Evolutionary conservation across 2,329 filamentous ascomycete genomes (phyloP).

Genomic region (Mariannaea elegans): DNA sequence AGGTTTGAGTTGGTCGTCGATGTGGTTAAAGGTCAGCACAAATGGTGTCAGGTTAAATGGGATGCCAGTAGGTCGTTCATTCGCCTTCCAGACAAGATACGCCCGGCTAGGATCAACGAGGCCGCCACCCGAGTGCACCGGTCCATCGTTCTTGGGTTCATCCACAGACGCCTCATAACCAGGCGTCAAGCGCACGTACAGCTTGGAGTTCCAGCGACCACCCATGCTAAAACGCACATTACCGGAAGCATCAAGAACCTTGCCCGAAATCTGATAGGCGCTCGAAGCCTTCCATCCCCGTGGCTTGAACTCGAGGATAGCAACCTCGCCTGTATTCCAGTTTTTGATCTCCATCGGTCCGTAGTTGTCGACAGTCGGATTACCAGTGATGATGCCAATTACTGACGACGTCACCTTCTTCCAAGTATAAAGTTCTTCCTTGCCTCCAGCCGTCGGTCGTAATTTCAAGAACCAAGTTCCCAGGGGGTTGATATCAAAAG

Average conservation of each 20-base stretch:
- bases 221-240: slow-evolving; percentile 88
- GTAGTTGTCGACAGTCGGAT: slow-evolving; percentile 97
- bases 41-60: slow-evolving; percentile 98
- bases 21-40: slow-evolving; percentile 90
- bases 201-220: slow-evolving; percentile 96
- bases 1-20: slow-evolving; percentile 81
- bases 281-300: slow-evolving; percentile 95
- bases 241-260: slow-evolving; percentile 82
- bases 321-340: slow-evolving; percentile 93
- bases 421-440: slow-evolving; percentile 94
- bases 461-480: slow-evolving; percentile 96
- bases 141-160: slow-evolving; percentile 55
- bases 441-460: slow-evolving; percentile 76
- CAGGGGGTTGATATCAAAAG: slow-evolving; percentile 94
- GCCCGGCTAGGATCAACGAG: slow-evolving; percentile 76
- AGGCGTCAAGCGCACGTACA: slow-evolving; percentile 92
- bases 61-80: slow-evolving; percentile 81
- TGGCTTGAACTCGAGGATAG: slow-evolving; percentile 89
- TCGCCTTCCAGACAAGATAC: slow-evolving; percentile 92
- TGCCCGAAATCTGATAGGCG: slow-evolving; percentile 87
- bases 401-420: slow-evolving; percentile 98
- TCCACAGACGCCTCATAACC: slow-evolving; percentile 83
- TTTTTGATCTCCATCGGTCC: slow-evolving; percentile 98
- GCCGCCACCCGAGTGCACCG: slow-evolving; percentile 60
- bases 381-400: slow-evolving; percentile 98